Evolutionary conservation across 305 asterid species (phyloP).

Genomic region (Fraxinus albicans): DNA sequence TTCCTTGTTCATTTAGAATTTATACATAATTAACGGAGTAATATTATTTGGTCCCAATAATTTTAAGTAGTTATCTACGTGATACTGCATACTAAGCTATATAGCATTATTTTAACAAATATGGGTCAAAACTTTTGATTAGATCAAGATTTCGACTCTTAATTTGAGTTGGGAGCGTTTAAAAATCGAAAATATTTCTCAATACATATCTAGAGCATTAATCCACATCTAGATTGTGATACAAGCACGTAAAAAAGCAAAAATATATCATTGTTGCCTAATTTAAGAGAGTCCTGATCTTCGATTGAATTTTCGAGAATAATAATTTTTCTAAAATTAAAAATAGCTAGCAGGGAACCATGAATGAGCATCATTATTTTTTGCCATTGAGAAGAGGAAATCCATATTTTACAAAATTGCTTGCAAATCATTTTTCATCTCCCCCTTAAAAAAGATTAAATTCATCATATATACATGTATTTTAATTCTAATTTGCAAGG

Average conservation of each 20-base stretch:
- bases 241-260: too few species aligned
- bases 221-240: too few species aligned
- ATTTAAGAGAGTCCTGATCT: too few species aligned
- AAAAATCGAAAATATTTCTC: too few species aligned
- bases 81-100: background rate
- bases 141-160: background rate
- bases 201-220: too few species aligned
- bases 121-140: background rate
- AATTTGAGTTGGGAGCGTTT: too few species aligned
- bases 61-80: too few species aligned
- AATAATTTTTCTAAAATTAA: too few species aligned
- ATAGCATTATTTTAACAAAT: background rate
- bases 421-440: background rate
- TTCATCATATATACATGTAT: background rate
- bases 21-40: background rate
- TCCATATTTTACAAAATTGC: background rate
- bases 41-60: too few species aligned
- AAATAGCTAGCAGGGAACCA: background rate
- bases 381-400: background rate
- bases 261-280: too few species aligned
- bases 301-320: too few species aligned
- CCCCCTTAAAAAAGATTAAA: background rate
- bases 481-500: too few species aligned
- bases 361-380: background rate
- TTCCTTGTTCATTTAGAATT: background rate